Conservation (phyloP, 208 protist genomes). For the Acanthamoeba culbertsoni region DNA sequence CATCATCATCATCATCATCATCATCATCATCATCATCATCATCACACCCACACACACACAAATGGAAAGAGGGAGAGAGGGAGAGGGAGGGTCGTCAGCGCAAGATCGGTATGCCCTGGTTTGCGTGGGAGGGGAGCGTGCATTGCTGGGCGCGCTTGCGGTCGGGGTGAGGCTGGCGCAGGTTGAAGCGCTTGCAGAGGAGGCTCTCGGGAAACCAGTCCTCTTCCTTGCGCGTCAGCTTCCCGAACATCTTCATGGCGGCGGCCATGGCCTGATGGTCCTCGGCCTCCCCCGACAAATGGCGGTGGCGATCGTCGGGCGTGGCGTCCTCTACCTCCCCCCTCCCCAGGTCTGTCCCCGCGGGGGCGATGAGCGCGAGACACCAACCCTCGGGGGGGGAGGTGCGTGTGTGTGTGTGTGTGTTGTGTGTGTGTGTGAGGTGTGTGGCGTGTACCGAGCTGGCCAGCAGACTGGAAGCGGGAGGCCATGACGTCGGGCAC, state of each 20-base stretch:
- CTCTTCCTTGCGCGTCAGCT: conserved; percentile 8
- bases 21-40: neutral
- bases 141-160: neutral
- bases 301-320: too few relatives aligned
- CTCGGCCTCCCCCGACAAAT: neutral
- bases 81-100: neutral
- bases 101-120: neutral
- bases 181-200: conserved; percentile 56
- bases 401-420: too few relatives aligned
- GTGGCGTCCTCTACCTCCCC: too few relatives aligned
- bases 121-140: neutral
- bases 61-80: neutral
- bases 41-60: neutral
- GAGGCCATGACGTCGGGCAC: conserved; percentile 49
- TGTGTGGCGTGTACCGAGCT: neutral
- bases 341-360: neutral
- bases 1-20: neutral
- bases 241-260: conserved; percentile 50
- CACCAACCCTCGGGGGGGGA: too few relatives aligned
- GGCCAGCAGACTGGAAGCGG: neutral
- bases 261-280: neutral
- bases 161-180: neutral
- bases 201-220: conserved; percentile 40
- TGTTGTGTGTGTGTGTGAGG: too few relatives aligned
- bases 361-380: neutral